Conservation (phyloP, 2,329 filamentous ascomycete species). For the Paecilomyces niveus region DNA sequence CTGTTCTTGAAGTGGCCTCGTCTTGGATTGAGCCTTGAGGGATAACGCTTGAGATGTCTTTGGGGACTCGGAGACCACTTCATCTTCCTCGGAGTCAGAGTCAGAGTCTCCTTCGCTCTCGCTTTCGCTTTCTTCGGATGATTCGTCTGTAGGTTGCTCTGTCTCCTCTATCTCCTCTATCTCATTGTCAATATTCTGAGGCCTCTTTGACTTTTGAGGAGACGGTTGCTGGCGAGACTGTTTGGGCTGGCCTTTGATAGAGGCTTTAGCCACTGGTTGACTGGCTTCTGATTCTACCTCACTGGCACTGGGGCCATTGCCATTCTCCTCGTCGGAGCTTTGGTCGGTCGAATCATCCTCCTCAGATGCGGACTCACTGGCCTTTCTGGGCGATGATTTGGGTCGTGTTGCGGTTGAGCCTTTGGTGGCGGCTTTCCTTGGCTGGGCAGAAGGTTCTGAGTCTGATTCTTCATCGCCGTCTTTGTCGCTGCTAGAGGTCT, state of each 20-base stretch:
- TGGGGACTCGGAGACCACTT: neutral
- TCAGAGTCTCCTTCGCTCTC: conserved; percentile 6
- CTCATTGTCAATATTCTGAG: neutral
- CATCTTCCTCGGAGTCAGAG: conserved; percentile 1
- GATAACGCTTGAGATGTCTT: neutral
- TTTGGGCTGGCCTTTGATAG: no score
- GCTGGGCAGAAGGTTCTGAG: neutral
- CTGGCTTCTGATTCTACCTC: neutral
- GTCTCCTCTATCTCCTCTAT: conserved; percentile 1
- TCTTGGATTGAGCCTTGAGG: neutral
- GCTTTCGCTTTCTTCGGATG: conserved; percentile 1
- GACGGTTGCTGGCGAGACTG: no score
- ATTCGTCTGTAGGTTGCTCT: neutral
- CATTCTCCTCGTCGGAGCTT: neutral
- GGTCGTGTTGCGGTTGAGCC: neutral
- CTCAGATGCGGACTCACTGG: neutral
- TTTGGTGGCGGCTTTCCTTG: neutral
- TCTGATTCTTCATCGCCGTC: neutral
- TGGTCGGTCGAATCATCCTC: neutral
- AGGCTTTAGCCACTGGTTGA: neutral
- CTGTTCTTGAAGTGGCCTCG: neutral
- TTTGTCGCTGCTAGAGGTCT: neutral
- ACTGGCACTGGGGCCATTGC: neutral
- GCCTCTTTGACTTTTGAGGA: neutral
- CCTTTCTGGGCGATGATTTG: neutral